A percentile compares a stretch with the other conserved stretches of the same genome.
phyloP scores from a whole-genome alignment of 352 stramenopile genomes.

The Pythium dissotocum region DNA sequence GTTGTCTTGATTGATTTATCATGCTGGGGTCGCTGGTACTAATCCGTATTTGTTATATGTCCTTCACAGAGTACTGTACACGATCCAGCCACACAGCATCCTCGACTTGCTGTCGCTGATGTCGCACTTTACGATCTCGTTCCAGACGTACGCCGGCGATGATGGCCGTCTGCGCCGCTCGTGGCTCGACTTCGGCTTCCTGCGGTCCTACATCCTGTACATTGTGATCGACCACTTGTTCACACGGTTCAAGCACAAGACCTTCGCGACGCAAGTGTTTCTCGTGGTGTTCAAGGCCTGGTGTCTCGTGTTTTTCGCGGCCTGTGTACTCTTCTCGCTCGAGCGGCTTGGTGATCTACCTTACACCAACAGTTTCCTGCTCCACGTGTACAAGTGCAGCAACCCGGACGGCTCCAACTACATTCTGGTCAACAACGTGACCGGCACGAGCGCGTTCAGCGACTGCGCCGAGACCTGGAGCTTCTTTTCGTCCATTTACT shows the following conservation, averaged over 20 bases:
- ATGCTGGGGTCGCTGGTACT: not conserved
- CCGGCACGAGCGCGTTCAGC: conserved; percentile 48
- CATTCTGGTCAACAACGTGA: conserved; percentile 55
- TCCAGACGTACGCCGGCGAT: conserved; percentile 64
- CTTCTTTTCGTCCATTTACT: conserved; percentile 89
- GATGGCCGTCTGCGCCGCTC: conserved; percentile 57
- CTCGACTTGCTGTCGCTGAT: conserved; percentile 84
- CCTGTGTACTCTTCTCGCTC: conserved; percentile 81
- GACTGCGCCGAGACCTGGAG: conserved; percentile 82
- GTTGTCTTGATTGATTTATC: conserved; percentile 15
- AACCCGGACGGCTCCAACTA: conserved; percentile 44
- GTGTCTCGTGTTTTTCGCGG: conserved; percentile 83
- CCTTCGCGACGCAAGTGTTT: conserved; percentile 75
- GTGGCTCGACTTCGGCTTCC: conserved; percentile 87
- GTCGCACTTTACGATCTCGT: conserved; percentile 78
- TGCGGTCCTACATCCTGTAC: conserved; percentile 85
- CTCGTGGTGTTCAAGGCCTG: conserved; percentile 76
- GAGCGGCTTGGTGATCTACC: conserved; percentile 83
- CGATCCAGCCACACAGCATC: conserved; percentile 63
- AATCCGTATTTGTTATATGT: too few relatives aligned
- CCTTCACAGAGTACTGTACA: conserved; percentile 50
- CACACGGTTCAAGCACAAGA: conserved; percentile 71
- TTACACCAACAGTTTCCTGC: conserved; percentile 77
- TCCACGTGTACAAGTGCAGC: conserved; percentile 86
- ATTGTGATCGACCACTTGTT: conserved; percentile 79